These are phyloP conservation scores for Trichoderma koningiopsis DNA, from an alignment of 2,329 filamentous ascomycete genomes.

Conservation along the genomic window DNA sequence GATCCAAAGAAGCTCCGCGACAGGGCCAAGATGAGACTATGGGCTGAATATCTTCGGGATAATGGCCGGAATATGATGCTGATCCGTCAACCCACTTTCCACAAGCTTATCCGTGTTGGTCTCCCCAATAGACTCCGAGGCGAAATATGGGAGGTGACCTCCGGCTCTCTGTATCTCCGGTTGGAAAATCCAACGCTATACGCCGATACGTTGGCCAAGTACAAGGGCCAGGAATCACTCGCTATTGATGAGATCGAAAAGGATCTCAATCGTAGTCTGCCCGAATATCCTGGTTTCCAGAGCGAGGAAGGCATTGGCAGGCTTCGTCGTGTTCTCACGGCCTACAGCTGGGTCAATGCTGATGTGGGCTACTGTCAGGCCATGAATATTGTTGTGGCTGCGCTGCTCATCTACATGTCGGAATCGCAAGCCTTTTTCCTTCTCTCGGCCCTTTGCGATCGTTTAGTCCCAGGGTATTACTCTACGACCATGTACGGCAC, in stretches of 20 bases:
- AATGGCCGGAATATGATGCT: slow-evolving; percentile 92
- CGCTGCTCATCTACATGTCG: slow-evolving; percentile 98
- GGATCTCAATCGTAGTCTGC: slow-evolving; percentile 91
- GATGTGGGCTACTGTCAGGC: slow-evolving; percentile 98
- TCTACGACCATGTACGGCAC: slow-evolving; percentile 99
- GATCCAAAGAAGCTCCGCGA: slow-evolving; percentile 93
- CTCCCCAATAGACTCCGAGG: slow-evolving; percentile 89
- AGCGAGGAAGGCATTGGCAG: slow-evolving; percentile 92
- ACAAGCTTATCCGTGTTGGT: slow-evolving; percentile 94
- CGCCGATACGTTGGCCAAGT: slow-evolving; percentile 79
- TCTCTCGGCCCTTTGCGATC: slow-evolving; percentile 87
- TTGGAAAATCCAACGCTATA: slow-evolving; percentile 85
- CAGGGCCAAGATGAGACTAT: slow-evolving; percentile 94
- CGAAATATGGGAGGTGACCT: slow-evolving; percentile 94
- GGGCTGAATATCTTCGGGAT: slow-evolving; percentile 94
- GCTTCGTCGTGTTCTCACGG: slow-evolving; percentile 85
- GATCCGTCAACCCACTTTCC: slow-evolving; percentile 93
- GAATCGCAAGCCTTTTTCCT: slow-evolving; percentile 95
- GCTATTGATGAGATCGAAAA: slow-evolving; percentile 99
- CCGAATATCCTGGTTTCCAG: slow-evolving; percentile 97
- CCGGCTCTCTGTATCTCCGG: slow-evolving; percentile 84
- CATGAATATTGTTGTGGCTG: slow-evolving; percentile 99
- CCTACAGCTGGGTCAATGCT: slow-evolving; percentile 95
- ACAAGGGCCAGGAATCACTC: slow-evolving; percentile 81
- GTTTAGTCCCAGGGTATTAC: slow-evolving; percentile 93